A percentile compares a stretch with the other conserved stretches of the same genome.
Evolutionary conservation across 2,329 filamentous ascomycete genomes (phyloP).

Genomic region (Scedosporium aurantiacum): DNA sequence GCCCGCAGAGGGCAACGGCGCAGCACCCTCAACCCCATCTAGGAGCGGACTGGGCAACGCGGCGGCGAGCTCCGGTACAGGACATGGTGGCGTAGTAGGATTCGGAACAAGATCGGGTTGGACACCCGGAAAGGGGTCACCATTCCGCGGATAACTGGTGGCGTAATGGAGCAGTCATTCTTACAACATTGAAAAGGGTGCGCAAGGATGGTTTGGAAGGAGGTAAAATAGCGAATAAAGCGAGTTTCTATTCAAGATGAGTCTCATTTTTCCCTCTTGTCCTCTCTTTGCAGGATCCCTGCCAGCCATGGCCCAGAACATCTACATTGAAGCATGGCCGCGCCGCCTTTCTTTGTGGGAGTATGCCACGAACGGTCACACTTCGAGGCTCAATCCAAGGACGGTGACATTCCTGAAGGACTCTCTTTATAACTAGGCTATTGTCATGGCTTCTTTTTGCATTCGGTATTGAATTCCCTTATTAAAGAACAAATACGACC

Average conservation of each 20-base stretch:
- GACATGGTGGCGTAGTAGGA: background rate
- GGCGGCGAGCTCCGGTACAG: background rate
- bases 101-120: constrained; percentile 5
- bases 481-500: no score
- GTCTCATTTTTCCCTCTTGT: background rate
- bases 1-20: constrained; percentile 15
- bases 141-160: background rate
- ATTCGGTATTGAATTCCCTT: no score
- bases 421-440: no score
- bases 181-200: background rate
- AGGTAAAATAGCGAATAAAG: background rate
- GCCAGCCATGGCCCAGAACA: background rate
- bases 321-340: background rate
- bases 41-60: background rate
- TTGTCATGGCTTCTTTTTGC: no score
- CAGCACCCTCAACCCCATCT: background rate
- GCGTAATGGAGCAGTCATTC: background rate
- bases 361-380: background rate
- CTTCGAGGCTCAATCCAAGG: no score
- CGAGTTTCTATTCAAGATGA: background rate
- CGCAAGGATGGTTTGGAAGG: no score
- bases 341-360: background rate
- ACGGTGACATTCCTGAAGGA: no score
- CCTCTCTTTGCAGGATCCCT: background rate
- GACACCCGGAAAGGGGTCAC: constrained; percentile 5